Conservation (phyloP, 805 yeast genomes). For the Lipomyces anomalus region DNA sequence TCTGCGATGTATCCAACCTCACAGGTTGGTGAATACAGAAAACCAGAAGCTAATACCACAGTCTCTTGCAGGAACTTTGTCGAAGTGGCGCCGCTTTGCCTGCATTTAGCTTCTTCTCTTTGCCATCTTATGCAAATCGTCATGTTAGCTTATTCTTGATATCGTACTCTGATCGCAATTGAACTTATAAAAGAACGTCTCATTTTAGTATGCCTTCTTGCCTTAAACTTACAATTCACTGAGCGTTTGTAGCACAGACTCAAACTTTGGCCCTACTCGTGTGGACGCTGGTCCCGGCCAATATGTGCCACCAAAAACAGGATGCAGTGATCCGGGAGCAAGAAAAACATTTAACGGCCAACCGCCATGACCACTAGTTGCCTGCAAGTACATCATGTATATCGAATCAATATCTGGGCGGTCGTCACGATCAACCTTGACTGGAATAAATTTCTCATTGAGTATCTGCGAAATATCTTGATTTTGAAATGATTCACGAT, state of each 20-base stretch:
- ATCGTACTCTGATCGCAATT: no score
- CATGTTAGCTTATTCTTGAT: no score
- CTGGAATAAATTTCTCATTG: conserved; percentile 33
- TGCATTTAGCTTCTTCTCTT: no score
- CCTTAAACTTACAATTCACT: conserved; percentile 29
- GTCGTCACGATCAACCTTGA: conserved; percentile 37
- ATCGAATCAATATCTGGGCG: conserved; percentile 39
- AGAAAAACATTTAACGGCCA: conserved; percentile 40
- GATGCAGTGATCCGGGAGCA: conserved; percentile 33
- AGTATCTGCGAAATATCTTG: conserved; percentile 29
- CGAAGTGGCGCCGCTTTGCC: no score
- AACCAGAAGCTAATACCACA: no score
- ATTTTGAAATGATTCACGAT: conserved; percentile 31
- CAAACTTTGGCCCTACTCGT: conserved; percentile 25
- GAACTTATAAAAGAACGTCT: no score
- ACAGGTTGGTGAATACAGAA: no score
- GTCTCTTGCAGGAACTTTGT: no score
- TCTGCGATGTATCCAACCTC: no score
- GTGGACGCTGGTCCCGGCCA: conserved; percentile 33
- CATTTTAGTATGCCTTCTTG: no score
- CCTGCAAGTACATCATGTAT: conserved; percentile 37
- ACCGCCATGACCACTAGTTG: conserved; percentile 32
- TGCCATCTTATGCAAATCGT: no score
- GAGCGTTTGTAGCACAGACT: conserved; percentile 31
- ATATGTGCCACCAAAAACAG: conserved; percentile 37